Evolutionary conservation across 371 early-diverging fungal genomes (phyloP).

Genomic region (Funneliformis caledonium): DNA sequence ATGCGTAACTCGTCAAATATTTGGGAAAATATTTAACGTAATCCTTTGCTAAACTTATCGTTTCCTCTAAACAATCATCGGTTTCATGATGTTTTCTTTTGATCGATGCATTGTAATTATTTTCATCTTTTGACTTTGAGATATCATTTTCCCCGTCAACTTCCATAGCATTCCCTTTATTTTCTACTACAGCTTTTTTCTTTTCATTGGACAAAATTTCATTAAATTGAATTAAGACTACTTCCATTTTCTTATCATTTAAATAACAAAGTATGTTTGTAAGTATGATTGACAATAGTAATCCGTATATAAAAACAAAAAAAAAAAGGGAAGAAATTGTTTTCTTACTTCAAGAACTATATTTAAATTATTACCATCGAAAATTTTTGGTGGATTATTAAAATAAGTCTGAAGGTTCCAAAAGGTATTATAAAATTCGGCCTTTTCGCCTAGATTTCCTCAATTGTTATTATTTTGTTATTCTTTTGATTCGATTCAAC

Average conservation of each 20-base stretch:
- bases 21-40: conserved; percentile 25
- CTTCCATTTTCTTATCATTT: conserved; percentile 4
- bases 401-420: conserved; percentile 43
- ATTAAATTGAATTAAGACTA: background rate
- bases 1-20: conserved; percentile 17
- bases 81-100: conserved; percentile 26
- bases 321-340: too few species aligned
- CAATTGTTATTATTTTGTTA: background rate
- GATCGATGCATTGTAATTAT: background rate
- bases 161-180: conserved; percentile 28
- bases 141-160: background rate
- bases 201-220: conserved; percentile 19
- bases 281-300: background rate
- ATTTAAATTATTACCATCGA: conserved; percentile 7
- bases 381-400: conserved; percentile 37
- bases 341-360: conserved; percentile 33
- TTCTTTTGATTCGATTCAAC: background rate
- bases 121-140: background rate
- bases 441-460: background rate
- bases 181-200: conserved; percentile 18
- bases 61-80: conserved; percentile 23
- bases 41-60: conserved; percentile 33
- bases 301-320: background rate
- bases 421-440: conserved; percentile 26
- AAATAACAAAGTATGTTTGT: background rate